Evolutionary conservation across 1,139 yeast species (phyloP).

Genomic region (Saccharomyces hybrid): DNA sequence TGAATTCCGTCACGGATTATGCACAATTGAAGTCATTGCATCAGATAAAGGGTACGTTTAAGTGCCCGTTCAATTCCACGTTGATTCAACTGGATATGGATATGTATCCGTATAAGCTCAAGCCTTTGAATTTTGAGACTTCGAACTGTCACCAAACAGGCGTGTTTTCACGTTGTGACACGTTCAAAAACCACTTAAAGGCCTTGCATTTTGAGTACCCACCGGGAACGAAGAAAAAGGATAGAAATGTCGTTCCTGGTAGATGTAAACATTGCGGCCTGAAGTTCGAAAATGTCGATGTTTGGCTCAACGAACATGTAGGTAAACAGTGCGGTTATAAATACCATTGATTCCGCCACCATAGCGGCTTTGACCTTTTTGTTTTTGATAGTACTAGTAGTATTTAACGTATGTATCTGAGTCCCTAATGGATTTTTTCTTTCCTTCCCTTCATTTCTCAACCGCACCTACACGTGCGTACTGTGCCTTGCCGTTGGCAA

Average conservation of each 20-base stretch:
- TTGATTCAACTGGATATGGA: slow-evolving; percentile 29
- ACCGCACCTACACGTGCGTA: too few relatives aligned
- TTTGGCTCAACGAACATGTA: slow-evolving; percentile 70
- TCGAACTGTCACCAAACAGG: slow-evolving; percentile 68
- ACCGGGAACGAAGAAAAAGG: slow-evolving; percentile 73
- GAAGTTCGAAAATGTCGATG: slow-evolving; percentile 60
- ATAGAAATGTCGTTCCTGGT: slow-evolving; percentile 62
- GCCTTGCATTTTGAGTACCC: slow-evolving; percentile 90
- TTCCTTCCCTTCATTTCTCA: too few relatives aligned
- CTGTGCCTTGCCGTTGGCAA: too few relatives aligned
- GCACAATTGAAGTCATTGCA: slow-evolving; percentile 24
- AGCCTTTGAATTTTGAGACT: slow-evolving; percentile 22
- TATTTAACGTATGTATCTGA: too few relatives aligned
- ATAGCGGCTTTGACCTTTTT: too few relatives aligned
- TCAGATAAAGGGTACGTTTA: slow-evolving; percentile 38
- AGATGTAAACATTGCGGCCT: slow-evolving; percentile 69
- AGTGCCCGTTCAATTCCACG: slow-evolving; percentile 38
- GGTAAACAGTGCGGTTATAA: slow-evolving; percentile 47
- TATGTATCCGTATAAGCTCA: slow-evolving; percentile 23
- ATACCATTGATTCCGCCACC: too few relatives aligned
- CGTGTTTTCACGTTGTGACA: slow-evolving; percentile 80
- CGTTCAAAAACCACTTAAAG: slow-evolving; percentile 82
- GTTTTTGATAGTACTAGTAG: too few relatives aligned
- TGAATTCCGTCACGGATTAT: slow-evolving; percentile 5
- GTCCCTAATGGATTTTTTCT: too few relatives aligned